phyloP scores from a whole-genome alignment of 2,329 filamentous ascomycete species.

The Cordyceps militaris region DNA sequence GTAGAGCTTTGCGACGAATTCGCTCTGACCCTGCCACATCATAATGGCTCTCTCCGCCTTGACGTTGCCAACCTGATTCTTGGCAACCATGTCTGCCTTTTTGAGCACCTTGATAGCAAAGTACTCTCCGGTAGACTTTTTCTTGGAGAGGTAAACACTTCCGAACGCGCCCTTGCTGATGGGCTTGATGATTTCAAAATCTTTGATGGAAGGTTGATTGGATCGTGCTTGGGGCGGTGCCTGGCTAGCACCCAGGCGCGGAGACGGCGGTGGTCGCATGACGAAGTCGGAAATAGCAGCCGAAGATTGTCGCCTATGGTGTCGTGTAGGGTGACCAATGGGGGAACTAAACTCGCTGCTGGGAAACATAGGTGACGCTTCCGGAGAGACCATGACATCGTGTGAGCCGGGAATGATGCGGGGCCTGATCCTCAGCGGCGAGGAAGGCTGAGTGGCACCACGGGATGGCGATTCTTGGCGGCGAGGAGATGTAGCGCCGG shows the following conservation, averaged over 20 bases:
- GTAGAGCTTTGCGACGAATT: constrained; percentile 97
- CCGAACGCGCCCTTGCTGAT: constrained; percentile 99
- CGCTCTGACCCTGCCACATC: constrained; percentile 99
- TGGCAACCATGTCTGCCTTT: constrained; percentile 99
- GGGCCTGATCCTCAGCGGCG: constrained; percentile 82
- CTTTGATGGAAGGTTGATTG: constrained; percentile 92
- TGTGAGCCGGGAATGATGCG: constrained; percentile 52
- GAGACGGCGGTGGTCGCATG: constrained; percentile 70
- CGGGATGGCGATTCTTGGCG: constrained; percentile 86
- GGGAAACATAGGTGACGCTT: constrained; percentile 81
- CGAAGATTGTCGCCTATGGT: constrained; percentile 87
- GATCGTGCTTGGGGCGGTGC: constrained; percentile 79
- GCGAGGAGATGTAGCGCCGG: constrained; percentile 68
- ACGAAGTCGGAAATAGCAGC: constrained; percentile 67
- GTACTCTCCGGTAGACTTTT: constrained; percentile 97
- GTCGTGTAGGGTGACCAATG: constrained; percentile 49
- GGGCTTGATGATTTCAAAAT: constrained; percentile 98
- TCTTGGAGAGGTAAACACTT: constrained; percentile 95
- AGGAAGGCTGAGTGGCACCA: constrained; percentile 66
- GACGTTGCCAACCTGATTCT: constrained; percentile 98
- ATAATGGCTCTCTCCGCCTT: constrained; percentile 98
- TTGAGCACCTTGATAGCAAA: constrained; percentile 98
- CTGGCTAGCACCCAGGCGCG: constrained; percentile 67
- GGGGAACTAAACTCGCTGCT: constrained; percentile 77
- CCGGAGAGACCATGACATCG: constrained; percentile 71